Percentiles rank a stretch among this genome's conserved stretches.
Evolutionary conservation across 1,139 yeast genomes (phyloP).

Genomic region (Lodderomyces margitis): DNA sequence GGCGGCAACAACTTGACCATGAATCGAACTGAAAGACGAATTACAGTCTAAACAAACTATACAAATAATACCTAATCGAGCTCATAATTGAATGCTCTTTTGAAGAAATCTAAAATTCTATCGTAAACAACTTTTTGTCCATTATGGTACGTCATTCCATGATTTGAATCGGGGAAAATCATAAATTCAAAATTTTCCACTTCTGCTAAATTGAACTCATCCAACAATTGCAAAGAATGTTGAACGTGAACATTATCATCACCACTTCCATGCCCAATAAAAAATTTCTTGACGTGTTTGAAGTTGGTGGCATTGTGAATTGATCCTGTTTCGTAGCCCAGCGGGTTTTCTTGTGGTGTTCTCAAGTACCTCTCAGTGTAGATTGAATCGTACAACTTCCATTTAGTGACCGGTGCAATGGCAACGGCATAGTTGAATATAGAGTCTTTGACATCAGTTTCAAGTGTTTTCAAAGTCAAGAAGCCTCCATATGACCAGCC

Average conservation of each 20-base stretch:
- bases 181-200: constrained; percentile 72
- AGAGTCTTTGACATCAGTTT: constrained; percentile 56
- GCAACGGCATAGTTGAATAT: constrained; percentile 68
- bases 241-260: constrained; percentile 84
- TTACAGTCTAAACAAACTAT: background rate
- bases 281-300: constrained; percentile 53
- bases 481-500: constrained; percentile 89
- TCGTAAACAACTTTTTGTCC: constrained; percentile 67
- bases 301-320: constrained; percentile 51
- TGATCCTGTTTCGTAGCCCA: constrained; percentile 54
- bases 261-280: constrained; percentile 77
- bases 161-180: constrained; percentile 80
- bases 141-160: constrained; percentile 66
- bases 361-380: constrained; percentile 80
- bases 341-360: constrained; percentile 59
- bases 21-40: background rate
- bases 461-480: constrained; percentile 70
- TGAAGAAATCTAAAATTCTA: constrained; percentile 41
- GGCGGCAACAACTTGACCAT: no score
- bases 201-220: constrained; percentile 53
- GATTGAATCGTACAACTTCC: constrained; percentile 72
- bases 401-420: constrained; percentile 80
- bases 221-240: constrained; percentile 63
- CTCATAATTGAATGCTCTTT: constrained; percentile 16
- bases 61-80: no score